These are phyloP conservation scores for Breviolum minutum DNA, from an alignment of 73 alveolate species.

Conservation along the genomic window DNA sequence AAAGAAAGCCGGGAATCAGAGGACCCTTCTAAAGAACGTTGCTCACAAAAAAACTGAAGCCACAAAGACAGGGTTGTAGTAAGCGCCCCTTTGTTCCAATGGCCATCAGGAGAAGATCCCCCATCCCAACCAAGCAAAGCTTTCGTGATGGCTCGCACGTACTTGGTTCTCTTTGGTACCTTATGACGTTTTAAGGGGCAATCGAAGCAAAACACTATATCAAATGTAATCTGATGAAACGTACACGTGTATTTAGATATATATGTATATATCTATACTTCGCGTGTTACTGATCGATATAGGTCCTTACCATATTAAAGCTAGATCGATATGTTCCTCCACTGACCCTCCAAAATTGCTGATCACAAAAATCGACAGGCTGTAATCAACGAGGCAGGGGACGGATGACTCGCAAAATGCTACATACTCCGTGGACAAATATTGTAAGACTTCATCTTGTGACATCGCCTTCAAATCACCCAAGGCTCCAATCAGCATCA, in stretches of 20 bases:
- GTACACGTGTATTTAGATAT: too few species aligned
- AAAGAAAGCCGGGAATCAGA: neutral
- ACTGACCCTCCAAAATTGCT: too few species aligned
- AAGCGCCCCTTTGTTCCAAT: slow-evolving; percentile 29
- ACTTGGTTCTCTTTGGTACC: slow-evolving; percentile 13
- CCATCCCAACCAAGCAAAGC: slow-evolving; percentile 19
- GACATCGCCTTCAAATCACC: neutral
- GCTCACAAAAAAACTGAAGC: neutral
- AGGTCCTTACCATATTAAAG: too few species aligned
- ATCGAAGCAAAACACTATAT: neutral
- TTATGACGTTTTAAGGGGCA: neutral
- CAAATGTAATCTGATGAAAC: neutral
- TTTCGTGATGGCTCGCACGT: neutral
- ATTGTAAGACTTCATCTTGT: neutral
- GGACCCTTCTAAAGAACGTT: neutral
- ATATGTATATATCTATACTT: too few species aligned
- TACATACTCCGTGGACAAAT: neutral
- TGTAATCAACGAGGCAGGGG: neutral
- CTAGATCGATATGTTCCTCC: too few species aligned
- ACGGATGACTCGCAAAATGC: slow-evolving; percentile 10
- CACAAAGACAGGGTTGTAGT: neutral
- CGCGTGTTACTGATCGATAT: too few species aligned
- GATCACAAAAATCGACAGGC: too few species aligned
- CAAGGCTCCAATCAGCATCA: neutral
- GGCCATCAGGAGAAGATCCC: neutral